Evolutionary conservation across 2,329 filamentous ascomycete species (phyloP), one percentile per base, ranked within the genome.

Genomic region (Ophiostoma montium): DNA sequence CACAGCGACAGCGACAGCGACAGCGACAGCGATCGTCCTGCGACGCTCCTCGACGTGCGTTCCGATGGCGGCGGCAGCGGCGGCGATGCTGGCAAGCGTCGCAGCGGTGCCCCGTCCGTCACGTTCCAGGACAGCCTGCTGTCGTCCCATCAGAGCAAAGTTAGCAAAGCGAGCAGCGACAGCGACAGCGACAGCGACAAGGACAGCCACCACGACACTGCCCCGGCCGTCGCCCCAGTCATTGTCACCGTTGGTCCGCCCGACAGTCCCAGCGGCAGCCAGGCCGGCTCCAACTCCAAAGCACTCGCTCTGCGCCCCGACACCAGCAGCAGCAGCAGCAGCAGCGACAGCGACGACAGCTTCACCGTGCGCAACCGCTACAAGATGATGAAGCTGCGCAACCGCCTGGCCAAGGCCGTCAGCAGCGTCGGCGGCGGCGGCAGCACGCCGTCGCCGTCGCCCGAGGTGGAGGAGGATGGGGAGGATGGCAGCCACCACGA

Each of bases 311-410:
- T 16, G 15, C 23, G 30, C 7, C 13, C 30, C 7, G 15, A 42
- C 23, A 15, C 11, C 23, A 16, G 19, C 23, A n/a, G 12, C 23
- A 30, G 11, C 23, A 30, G 23, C 23, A 27, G 23, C 23, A 3
- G 19, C 16, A 44, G 42, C 30, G 42, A 21, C 30, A 42, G 39
- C 19, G 42, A 44, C 16, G 48, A 50, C 42, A 38, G 35, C 44
- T 47, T 44, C 12, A 42, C 48, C 1, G 16, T 47, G 12, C 49
- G 49, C n/a, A 45, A 50, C 32, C 44, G 38, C 38, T 50, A 47
- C 44, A 39, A 35, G 43, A 41, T 44, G 42, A 18, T 44, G 1
- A 44, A 44, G 42, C 42, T 44, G 23, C 31, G 31, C 11, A n/a
- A 44, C 42, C 42, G 42, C 16, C n/a, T 44, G 27, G 42, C 42